Evolutionary conservation across 768 basidiomycete species (phyloP), one percentile per base, ranked within the genome.

Genomic region (Pholiota microspora): DNA sequence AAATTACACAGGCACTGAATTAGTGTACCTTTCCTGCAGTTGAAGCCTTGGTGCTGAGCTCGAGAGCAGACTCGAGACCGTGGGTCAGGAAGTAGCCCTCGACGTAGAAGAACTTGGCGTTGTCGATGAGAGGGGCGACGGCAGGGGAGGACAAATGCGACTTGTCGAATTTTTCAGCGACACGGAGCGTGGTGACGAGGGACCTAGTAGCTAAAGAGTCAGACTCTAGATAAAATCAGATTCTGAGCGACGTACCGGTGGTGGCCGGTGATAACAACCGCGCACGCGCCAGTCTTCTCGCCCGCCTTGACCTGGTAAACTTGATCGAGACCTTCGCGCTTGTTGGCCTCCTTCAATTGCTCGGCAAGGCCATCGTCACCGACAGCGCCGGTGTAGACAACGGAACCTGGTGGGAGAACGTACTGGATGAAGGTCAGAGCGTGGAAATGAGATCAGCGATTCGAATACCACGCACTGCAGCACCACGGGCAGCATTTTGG

Each of bases 41-140:
- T 7, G 89, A 82, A 3, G 92, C 89, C 59, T 88, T 85, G 69
- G 88, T 84, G 71, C 88, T 84, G 57, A 98, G 73, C 63, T 86
- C 77, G 34, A 92, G 71, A 46, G 84, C 84, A 53, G 82, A 79
- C 52, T 85, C 83, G 53, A 81, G 68, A 42, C 97, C 96, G 67
- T 99, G 96, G 15, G 96, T 96, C 55, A 98, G 81, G 85, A 99
- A 98, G 78, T 88, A 99, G 7, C 96, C 96, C 65, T 94, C 96
- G 57, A 98, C 84, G 76, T 99, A 99, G 79, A 82, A 97, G 68
- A 82, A 81, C 67, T 89, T 86, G 55, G 95, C 96, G 44, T 75
- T 79, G 4, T 90, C 80, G 64, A 98, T 77, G 60, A 94, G 75
- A 28, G 85, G 80, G 24, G 89, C 85, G 59, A 98, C 85, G 49